Conservation (phyloP, 345 rosid species). For the Eucalyptus grandis region DNA sequence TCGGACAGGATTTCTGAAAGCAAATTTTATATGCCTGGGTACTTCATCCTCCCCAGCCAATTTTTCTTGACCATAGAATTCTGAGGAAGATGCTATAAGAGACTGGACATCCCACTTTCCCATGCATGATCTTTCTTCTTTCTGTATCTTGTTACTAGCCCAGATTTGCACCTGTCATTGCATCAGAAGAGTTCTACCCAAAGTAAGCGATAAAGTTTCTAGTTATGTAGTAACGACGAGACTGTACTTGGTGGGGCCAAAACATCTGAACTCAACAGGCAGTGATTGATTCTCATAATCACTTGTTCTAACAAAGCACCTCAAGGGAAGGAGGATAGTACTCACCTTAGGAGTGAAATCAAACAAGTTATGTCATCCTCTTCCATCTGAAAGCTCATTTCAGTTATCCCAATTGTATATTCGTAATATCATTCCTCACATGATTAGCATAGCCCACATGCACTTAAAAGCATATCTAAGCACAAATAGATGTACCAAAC, state of each 20-base stretch:
- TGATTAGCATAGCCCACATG: neutral
- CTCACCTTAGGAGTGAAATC: neutral
- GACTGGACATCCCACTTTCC: slow-evolving; percentile 97
- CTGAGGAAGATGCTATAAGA: slow-evolving; percentile 51
- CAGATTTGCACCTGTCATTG: slow-evolving; percentile 76
- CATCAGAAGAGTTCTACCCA: neutral
- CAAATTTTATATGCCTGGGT: slow-evolving; percentile 78
- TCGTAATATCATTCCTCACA: neutral
- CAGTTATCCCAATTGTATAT: neutral
- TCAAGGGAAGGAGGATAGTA: too few relatives aligned
- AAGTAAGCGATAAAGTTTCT: neutral
- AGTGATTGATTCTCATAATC: neutral
- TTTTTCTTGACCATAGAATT: slow-evolving; percentile 65
- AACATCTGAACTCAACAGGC: neutral
- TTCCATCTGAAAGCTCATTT: neutral
- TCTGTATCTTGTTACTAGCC: slow-evolving; percentile 78
- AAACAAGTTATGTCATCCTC: neutral
- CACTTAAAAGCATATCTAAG: neutral
- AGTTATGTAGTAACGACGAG: neutral
- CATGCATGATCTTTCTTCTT: slow-evolving; percentile 70
- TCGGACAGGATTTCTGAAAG: slow-evolving; percentile 62
- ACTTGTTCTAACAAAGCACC: neutral
- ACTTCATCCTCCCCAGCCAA: slow-evolving; percentile 26
- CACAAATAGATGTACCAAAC: neutral
- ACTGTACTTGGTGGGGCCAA: neutral